phyloP scores from a whole-genome alignment of 176 grass and related monocot genomes.

The Oryza nivara region DNA sequence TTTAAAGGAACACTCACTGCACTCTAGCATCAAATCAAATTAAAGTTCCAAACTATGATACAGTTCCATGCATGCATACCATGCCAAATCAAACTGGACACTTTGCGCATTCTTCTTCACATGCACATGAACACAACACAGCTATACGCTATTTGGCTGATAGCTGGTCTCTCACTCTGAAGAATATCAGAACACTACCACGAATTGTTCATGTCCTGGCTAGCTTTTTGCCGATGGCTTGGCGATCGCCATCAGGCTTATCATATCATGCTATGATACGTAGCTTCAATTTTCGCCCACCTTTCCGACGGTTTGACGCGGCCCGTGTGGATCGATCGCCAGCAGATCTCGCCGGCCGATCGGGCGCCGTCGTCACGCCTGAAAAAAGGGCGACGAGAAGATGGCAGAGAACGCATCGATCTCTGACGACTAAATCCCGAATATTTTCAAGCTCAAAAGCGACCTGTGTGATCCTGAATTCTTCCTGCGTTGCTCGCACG shows the following conservation, averaged over 20 bases:
- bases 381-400: neutral
- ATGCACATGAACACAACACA: no score
- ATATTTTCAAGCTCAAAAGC: neutral
- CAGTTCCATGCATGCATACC: no score
- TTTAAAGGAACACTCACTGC: no score
- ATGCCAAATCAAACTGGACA: no score
- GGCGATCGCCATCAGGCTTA: neutral
- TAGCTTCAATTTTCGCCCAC: neutral
- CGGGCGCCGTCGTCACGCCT: neutral
- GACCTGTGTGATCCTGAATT: neutral
- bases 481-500: neutral
- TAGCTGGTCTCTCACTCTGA: neutral
- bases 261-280: neutral
- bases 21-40: no score
- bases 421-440: neutral
- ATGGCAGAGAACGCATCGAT: neutral
- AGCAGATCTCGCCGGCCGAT: neutral
- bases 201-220: neutral
- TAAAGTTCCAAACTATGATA: no score
- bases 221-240: no score
- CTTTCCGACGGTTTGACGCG: neutral
- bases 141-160: neutral
- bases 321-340: neutral
- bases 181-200: neutral
- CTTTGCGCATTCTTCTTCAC: no score